These are phyloP conservation scores for Candida frijolesensis DNA, from an alignment of 1,139 yeast genomes.

Conservation along the genomic window DNA sequence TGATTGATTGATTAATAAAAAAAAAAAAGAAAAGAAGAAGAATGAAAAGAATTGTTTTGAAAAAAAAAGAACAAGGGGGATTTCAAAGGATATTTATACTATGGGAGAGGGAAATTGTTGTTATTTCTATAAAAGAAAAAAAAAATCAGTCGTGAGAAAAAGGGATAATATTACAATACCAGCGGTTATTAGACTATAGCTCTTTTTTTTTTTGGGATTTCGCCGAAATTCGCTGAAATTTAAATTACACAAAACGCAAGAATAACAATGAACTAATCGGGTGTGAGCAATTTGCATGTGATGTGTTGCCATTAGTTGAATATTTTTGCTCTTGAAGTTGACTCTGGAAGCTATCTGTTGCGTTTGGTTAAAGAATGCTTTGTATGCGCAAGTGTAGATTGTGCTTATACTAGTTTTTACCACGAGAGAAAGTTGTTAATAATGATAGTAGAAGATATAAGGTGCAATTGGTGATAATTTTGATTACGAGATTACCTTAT, in stretches of 20 bases:
- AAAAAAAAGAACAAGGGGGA: constrained; percentile 10
- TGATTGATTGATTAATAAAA: neutral
- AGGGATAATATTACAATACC: no score
- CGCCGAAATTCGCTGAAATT: constrained; percentile 5
- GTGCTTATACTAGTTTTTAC: no score
- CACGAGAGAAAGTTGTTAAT: no score
- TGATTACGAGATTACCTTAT: no score
- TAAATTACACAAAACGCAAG: neutral
- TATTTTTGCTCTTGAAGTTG: neutral
- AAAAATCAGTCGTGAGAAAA: no score
- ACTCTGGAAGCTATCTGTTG: no score
- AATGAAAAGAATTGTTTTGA: constrained; percentile 1
- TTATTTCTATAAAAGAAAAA: no score
- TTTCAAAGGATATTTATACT: constrained; percentile 13
- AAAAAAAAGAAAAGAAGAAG: constrained; percentile 2
- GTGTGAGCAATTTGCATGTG: neutral
- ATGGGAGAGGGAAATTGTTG: neutral
- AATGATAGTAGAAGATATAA: no score
- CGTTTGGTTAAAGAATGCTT: no score
- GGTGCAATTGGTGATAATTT: no score
- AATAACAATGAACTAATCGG: neutral
- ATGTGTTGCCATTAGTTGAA: no score
- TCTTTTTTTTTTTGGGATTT: neutral
- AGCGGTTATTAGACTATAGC: neutral
- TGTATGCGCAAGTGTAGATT: no score